Evolutionary conservation across 164 flowering plant species (phyloP).

Genomic region (Warburgia ugandensis): DNA sequence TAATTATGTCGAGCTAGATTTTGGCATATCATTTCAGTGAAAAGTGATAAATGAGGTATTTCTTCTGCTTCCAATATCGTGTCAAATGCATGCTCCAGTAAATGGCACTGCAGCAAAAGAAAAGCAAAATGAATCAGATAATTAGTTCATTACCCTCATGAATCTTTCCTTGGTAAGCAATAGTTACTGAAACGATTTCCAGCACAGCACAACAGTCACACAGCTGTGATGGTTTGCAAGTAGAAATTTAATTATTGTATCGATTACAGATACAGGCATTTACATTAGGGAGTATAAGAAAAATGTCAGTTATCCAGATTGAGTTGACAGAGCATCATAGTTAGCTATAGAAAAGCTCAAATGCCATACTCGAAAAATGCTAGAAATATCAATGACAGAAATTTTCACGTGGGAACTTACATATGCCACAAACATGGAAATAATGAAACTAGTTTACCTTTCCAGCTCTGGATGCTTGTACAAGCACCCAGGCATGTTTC

Average conservation of each 20-base stretch:
- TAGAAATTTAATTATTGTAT: too few species aligned
- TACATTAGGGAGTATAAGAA: too few species aligned
- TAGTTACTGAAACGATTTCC: too few species aligned
- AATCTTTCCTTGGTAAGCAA: too few species aligned
- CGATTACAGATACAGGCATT: too few species aligned
- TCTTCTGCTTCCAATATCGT: constrained; percentile 69
- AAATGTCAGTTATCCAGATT: too few species aligned
- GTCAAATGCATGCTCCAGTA: constrained; percentile 89
- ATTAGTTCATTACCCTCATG: too few species aligned
- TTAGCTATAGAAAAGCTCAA: too few species aligned
- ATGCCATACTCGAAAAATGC: background rate
- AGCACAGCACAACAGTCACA: background rate
- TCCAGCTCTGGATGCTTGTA: constrained; percentile 82
- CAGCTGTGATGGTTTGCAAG: background rate
- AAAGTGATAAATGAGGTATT: constrained; percentile 49
- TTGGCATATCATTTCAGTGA: constrained; percentile 69
- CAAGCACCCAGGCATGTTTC: constrained; percentile 54
- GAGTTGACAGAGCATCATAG: too few species aligned
- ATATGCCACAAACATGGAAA: background rate
- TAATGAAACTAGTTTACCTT: constrained; percentile 40
- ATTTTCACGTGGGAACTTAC: background rate
- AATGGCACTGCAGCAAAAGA: constrained; percentile 45
- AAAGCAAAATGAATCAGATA: background rate
- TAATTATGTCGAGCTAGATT: constrained; percentile 33
- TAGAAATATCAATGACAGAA: background rate